These are phyloP conservation scores for Agaricus blazei DNA, from an alignment of 768 basidiomycete genomes.

Conservation along the genomic window DNA sequence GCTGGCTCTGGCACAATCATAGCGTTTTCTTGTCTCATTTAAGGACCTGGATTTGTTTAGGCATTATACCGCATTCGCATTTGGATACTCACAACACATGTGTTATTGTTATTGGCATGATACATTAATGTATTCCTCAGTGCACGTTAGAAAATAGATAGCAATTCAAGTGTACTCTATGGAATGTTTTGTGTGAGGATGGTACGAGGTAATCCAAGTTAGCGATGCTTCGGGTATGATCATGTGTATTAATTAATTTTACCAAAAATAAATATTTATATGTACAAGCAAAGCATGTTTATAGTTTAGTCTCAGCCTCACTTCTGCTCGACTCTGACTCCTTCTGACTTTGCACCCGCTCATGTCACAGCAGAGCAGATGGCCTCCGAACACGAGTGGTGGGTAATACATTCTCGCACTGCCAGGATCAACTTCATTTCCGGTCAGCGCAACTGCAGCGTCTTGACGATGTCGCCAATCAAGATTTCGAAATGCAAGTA, in stretches of 20 bases:
- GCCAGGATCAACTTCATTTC: conserved; percentile 12
- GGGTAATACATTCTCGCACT: background rate
- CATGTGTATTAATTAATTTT: background rate
- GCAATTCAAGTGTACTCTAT: background rate
- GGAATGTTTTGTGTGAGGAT: background rate
- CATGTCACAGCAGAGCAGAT: background rate
- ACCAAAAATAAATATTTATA: too few species aligned
- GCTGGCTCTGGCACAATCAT: conserved; percentile 37
- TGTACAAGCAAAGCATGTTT: background rate
- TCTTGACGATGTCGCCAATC: conserved; percentile 52
- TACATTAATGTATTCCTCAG: conserved; percentile 7
- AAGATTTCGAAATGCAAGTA: conserved; percentile 75
- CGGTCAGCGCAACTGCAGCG: conserved; percentile 40
- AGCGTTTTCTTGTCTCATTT: background rate
- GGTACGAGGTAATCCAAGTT: too few species aligned
- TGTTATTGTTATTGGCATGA: conserved; percentile 9
- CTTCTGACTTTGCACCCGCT: background rate
- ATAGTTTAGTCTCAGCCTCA: background rate
- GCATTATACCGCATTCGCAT: conserved; percentile 6
- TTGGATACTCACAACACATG: conserved; percentile 7
- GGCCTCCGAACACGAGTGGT: conserved; percentile 1
- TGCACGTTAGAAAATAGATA: conserved; percentile 9
- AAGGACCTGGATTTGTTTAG: background rate
- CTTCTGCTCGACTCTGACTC: background rate
- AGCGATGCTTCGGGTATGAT: background rate